Evolutionary conservation across 768 basidiomycete genomes (phyloP).

Genomic region (Suillus cothurnatus): DNA sequence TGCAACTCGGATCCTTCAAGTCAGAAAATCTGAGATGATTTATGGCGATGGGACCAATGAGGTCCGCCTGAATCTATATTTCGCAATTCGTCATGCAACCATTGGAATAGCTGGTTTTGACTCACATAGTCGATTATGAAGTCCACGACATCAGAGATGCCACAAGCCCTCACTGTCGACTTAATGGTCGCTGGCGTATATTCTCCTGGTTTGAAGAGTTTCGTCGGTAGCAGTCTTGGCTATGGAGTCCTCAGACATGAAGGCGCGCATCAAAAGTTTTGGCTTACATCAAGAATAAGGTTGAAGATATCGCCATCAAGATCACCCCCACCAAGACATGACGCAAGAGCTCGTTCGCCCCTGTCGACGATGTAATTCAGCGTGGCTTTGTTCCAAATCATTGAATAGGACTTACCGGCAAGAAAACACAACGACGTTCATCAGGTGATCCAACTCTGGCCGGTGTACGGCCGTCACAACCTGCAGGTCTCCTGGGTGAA

Average conservation of each 20-base stretch:
- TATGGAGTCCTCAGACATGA: not conserved
- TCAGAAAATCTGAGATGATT: constrained; percentile 72
- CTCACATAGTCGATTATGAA: constrained; percentile 71
- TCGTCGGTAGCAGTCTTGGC: constrained; percentile 36
- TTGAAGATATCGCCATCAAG: constrained; percentile 68
- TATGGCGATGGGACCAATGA: constrained; percentile 61
- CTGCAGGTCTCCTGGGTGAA: constrained; percentile 53
- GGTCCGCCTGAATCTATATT: constrained; percentile 32
- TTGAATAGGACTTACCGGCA: constrained; percentile 34
- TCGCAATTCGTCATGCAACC: not conserved
- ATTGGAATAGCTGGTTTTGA: not conserved
- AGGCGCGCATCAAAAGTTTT: not conserved
- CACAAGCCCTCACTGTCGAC: constrained; percentile 47
- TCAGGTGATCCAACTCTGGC: constrained; percentile 40
- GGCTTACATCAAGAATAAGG: constrained; percentile 42
- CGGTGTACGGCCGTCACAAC: constrained; percentile 44
- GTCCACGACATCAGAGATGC: constrained; percentile 65
- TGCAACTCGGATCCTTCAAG: constrained; percentile 41
- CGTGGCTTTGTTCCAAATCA: not conserved
- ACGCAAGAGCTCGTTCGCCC: constrained; percentile 60
- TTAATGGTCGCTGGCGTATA: constrained; percentile 53
- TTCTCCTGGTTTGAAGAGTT: constrained; percentile 40
- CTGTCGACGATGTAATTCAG: not conserved
- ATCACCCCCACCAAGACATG: constrained; percentile 69
- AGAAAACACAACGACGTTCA: constrained; percentile 53